Evolutionary conservation across 129 eudicot species (phyloP), one percentile per base, ranked within the genome.

Genomic region (Calendula officinalis): DNA sequence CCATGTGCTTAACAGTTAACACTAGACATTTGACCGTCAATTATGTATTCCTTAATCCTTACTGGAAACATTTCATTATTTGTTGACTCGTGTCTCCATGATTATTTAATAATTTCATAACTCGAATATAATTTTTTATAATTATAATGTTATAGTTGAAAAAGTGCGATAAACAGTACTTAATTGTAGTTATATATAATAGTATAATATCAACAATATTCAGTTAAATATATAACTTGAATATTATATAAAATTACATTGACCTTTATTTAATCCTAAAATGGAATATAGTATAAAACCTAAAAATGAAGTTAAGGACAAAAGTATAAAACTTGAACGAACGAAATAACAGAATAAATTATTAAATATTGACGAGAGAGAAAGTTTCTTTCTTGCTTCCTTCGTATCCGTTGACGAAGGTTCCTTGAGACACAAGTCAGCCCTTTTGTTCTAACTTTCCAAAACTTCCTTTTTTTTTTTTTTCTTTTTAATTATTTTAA

Each of bases 381-480:
- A 36, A 33, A 11, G 8, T 38, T 49, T 70, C 49, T 30, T 17
- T 8, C 12, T 36, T 4, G 66, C 34, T 60, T 51, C 69, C 54
- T 50, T 65, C 41, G n/a, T 35, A 36, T 36, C 37, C 50, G 48
- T 49, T 51, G 66, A 56, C 38, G 62, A 71, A 62, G 69, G 54
- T 71, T 61, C 69, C 76, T 51, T 71, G 56, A 51, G 55, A 50
- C 56, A 50, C 61, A 70, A 70, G 75, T 70, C 75, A 70, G 35
- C 49, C 11, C 5, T 54, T 66, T 66, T 17, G 16, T 13, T 44
- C 51, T 12, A 13, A 27, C 49, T 5, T 61, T 61, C 37, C 13
- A 9, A 6, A 16, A 2, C 10, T 11, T n/a, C n/a, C n/a, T n/a
- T 17, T 14, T 15, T 38, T 5, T 16, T 37, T 52, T 40, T 15